Evolutionary conservation across 2,329 filamentous ascomycete species (phyloP), one percentile per base, ranked within the genome.

Genomic region (Grosmannia clavigera): DNA sequence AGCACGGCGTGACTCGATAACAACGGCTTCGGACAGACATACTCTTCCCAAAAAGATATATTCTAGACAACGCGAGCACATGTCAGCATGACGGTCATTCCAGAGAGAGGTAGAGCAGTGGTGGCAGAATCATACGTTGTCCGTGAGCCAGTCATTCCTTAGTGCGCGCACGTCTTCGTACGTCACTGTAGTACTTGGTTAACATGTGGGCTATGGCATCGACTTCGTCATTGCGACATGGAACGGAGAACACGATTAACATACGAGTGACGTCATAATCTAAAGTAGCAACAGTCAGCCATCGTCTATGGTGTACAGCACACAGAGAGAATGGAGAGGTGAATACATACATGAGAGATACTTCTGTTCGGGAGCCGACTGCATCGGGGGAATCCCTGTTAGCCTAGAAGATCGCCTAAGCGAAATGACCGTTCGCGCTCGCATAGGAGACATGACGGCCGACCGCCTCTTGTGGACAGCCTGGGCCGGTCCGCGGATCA

Each of bases 31-130:
- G 7, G 3, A 22, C 2, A 12, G 9, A 14, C 76, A 67, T 84
- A 95, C 81, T 97, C 92, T 80, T 97, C 89, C 92, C 94, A 99
- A 71, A 99, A 97, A 57, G 90, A 87, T 66, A 99, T 97, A 67
- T 91, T 92, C 88, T 92, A 27, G 19, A 4, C 19, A n/a, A n/a
- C 16, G 16, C 16, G 3, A 46, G 12, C 38, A 55, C 1, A 25
- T 12, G 40, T 58, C 43, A 58, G 56, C 27, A 29, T 25, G 22
- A 14, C 9, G 5, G 27, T 14, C 5, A 29, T 25, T n/a, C 3
- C n/a, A 25, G 1, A 52, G 9, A 4, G 29, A 12, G n/a, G 25
- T 4, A 35, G 27, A 58, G 19, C 16, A 19, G 19, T 16, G 27
- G 1, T 35, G 10, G 33, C 10, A 11, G 33, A 9, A 25, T 75